phyloP scores from a whole-genome alignment of 805 yeast species.

The Ogataea zsoltii region DNA sequence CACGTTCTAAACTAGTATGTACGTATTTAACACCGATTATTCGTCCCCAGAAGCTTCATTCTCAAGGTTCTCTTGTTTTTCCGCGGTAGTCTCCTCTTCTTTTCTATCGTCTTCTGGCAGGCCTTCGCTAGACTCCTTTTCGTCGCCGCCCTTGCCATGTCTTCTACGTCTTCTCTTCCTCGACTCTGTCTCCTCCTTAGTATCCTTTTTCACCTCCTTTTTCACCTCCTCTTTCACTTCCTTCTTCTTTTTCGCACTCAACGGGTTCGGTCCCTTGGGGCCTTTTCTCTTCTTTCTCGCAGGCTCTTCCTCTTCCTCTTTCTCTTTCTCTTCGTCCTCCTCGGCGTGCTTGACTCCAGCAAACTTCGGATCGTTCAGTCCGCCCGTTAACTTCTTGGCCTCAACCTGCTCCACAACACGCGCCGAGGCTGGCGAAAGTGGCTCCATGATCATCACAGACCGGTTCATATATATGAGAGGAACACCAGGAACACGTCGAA shows the following conservation, averaged over 20 bases:
- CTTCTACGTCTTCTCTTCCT: slow-evolving; percentile 5
- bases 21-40: not conserved
- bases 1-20: slow-evolving; percentile 7
- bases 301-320: slow-evolving; percentile 21
- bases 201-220: slow-evolving; percentile 1
- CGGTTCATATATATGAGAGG: slow-evolving; percentile 87
- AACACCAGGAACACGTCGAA: slow-evolving; percentile 83
- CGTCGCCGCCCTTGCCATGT: slow-evolving; percentile 3
- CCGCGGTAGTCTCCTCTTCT: slow-evolving; percentile 14
- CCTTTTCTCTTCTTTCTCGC: slow-evolving; percentile 57
- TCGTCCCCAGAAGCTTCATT: not conserved
- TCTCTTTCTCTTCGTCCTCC: slow-evolving; percentile 19
- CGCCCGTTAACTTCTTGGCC: slow-evolving; percentile 65
- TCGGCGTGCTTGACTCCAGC: slow-evolving; percentile 41
- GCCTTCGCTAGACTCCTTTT: slow-evolving; percentile 18
- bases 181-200: slow-evolving; percentile 16
- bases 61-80: not conserved
- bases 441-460: slow-evolving; percentile 96
- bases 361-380: slow-evolving; percentile 65
- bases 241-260: slow-evolving; percentile 81
- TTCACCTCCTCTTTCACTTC: slow-evolving; percentile 20
- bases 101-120: slow-evolving; percentile 26
- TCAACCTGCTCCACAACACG: slow-evolving; percentile 54
- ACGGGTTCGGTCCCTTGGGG: slow-evolving; percentile 84
- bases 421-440: slow-evolving; percentile 72